Conservation (phyloP, 306 rosid species). For the Dryas drummondii region DNA sequence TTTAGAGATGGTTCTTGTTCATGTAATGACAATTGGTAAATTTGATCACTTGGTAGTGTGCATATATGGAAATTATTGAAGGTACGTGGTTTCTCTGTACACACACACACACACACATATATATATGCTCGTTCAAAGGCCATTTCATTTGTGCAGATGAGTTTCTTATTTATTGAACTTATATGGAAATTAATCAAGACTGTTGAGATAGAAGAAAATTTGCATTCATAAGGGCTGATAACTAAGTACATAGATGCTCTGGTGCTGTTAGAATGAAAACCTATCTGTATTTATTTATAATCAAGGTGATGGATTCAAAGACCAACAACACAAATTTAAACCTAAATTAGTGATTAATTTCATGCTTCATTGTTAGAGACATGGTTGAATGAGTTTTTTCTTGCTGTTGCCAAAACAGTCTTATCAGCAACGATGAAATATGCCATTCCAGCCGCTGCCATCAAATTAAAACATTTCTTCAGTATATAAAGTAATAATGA, state of each 20-base stretch:
- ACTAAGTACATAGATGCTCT: slow-evolving; percentile 6
- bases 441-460: slow-evolving; percentile 94
- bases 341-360: slow-evolving; percentile 13
- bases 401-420: slow-evolving; percentile 90
- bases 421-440: slow-evolving; percentile 98
- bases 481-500: background rate
- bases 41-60: background rate
- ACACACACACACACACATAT: too few species aligned
- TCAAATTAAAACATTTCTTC: slow-evolving; percentile 1
- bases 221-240: slow-evolving; percentile 8
- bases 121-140: background rate
- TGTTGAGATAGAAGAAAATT: slow-evolving; percentile 1
- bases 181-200: background rate
- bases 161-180: background rate
- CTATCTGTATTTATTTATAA: slow-evolving; percentile 28
- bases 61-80: background rate
- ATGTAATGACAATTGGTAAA: slow-evolving; percentile 71
- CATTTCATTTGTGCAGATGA: background rate
- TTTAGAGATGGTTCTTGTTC: slow-evolving; percentile 80
- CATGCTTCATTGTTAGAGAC: slow-evolving; percentile 41
- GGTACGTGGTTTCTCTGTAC: too few species aligned
- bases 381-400: slow-evolving; percentile 80
- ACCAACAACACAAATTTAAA: slow-evolving; percentile 1
- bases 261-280: slow-evolving; percentile 12
- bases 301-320: slow-evolving; percentile 23